phyloP scores from a whole-genome alignment of 345 rosid species.

The Gossypium ekmanianum region DNA sequence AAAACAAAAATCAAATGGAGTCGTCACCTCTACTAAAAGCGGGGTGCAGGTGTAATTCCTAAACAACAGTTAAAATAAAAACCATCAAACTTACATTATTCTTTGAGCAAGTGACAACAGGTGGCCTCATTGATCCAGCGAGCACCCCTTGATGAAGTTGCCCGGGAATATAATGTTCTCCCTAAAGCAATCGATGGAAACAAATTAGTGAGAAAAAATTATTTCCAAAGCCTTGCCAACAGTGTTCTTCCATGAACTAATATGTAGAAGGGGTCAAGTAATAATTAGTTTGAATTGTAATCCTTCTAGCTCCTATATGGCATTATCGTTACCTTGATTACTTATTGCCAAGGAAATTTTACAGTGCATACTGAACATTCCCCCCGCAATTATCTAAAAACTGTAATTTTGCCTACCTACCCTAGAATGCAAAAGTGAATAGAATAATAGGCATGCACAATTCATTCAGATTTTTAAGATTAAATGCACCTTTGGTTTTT shows the following conservation, averaged over 20 bases:
- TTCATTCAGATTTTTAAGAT: not conserved
- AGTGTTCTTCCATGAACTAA: not conserved
- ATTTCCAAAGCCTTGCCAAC: too few species aligned
- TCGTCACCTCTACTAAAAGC: not conserved
- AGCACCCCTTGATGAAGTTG: constrained; percentile 32
- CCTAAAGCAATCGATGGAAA: constrained; percentile 36
- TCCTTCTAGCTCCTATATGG: not conserved
- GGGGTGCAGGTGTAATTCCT: not conserved
- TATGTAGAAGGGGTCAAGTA: not conserved
- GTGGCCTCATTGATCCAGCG: constrained; percentile 36
- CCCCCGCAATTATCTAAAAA: not conserved
- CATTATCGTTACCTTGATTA: not conserved
- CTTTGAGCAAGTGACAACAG: constrained; percentile 49
- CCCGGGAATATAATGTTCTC: constrained; percentile 34
- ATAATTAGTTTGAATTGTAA: not conserved
- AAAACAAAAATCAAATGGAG: not conserved
- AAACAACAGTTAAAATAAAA: not conserved
- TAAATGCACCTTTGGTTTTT: constrained; percentile 40
- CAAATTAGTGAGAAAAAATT: too few species aligned
- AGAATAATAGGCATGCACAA: not conserved
- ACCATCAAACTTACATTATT: constrained; percentile 46
- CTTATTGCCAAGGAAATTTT: constrained; percentile 7
- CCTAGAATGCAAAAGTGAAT: not conserved
- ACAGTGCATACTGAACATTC: not conserved
- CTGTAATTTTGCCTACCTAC: not conserved